Conservation (phyloP, 495 filamentous ascomycete genomes). For the Penicillium silybi region DNA sequence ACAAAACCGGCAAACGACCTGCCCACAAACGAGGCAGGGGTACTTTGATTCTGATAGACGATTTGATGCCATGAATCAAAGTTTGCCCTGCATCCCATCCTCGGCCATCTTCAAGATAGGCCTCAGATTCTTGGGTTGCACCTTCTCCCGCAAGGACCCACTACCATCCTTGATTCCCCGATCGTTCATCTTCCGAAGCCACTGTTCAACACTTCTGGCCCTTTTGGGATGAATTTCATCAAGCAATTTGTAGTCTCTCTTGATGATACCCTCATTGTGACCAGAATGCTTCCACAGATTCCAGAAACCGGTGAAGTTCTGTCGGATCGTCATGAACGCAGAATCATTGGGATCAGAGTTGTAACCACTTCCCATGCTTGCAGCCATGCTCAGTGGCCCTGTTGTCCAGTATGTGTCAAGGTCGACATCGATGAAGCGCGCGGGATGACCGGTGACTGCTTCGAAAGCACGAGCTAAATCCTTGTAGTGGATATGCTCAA, state of each 20-base stretch:
- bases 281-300: conserved; percentile 28
- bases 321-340: conserved; percentile 37
- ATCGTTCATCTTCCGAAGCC: conserved; percentile 9
- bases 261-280: conserved; percentile 26
- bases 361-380: conserved; percentile 13
- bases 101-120: too few relatives aligned
- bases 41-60: too few relatives aligned
- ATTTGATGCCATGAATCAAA: too few relatives aligned
- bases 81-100: too few relatives aligned
- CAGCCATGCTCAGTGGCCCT: neutral
- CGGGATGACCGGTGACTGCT: conserved; percentile 43
- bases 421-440: neutral
- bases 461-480: conserved; percentile 49
- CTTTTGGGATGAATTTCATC: conserved; percentile 49
- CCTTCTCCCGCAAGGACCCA: too few relatives aligned
- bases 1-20: too few relatives aligned
- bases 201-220: conserved; percentile 28
- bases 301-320: conserved; percentile 55
- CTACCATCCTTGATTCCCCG: too few relatives aligned
- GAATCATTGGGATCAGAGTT: conserved; percentile 37
- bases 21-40: too few relatives aligned
- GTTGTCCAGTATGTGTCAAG: neutral
- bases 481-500: conserved; percentile 40
- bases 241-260: conserved; percentile 45
- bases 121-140: too few relatives aligned